Base-by-base conservation (phyloP, 2,329 filamentous ascomycete genomes). In the Phoma herbarum region DNA sequence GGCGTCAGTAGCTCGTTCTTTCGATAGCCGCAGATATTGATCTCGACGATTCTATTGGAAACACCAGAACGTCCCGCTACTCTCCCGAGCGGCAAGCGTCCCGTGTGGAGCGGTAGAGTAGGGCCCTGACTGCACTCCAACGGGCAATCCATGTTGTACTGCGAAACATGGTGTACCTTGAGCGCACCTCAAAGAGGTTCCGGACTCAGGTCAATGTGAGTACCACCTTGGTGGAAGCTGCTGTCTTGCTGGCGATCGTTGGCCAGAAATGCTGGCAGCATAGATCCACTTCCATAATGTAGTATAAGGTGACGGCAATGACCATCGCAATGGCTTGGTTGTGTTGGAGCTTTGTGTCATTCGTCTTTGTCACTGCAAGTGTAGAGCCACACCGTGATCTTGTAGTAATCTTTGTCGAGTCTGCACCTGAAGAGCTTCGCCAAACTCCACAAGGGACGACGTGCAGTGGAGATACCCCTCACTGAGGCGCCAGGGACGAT, bases 11-110 rank as follows among this genome's bases (percentile, higher is more conserved):
- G 12, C 26, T 47, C 8, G 14, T 23, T 41, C 22, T 5, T 18
- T 7, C 25, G 20, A n/a, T 23, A 33, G 47, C 18, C 28, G 42
- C 18, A 31, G 12, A 20, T 3, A 25, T 6, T 23, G 43, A 23
- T 37, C 22, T 48, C 20, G n/a, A 37, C n/a, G 9, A 20, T 39
- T 29, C 6, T n/a, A 31, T 35, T 53, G 39, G 29, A 26, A 41
- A 33, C n/a, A 45, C 6, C 16, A 39, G 7, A 41, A 26, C 11
- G 14, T 47, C 39, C 37, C 39, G 50, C 49, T 22, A 23, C 39
- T 41, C 39, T 53, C 28, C 56, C 44, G 49, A 41, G 56, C 44
- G 50, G 39, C 44, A 59, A 59, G 39, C 25, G 25, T 59, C 37
- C 45, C 44, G 44, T 11, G 31, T 39, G 56, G 45, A 43, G 33